phyloP scores from a whole-genome alignment of 1,284 basidiomycete species.

The Pseudozyma thailandica region DNA sequence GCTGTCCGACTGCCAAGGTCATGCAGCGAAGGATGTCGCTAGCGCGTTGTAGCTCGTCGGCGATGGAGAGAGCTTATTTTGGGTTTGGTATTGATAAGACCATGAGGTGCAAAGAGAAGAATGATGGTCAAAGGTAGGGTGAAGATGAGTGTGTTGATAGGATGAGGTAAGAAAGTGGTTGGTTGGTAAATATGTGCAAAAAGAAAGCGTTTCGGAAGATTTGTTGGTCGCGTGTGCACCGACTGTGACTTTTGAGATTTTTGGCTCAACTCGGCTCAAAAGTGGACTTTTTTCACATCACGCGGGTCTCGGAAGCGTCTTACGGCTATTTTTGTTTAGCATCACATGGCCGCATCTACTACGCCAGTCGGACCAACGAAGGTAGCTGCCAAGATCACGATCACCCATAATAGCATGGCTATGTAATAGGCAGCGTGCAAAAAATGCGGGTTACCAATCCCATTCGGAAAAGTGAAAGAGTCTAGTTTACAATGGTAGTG shows the following conservation, averaged over 20 bases:
- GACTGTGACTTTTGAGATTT: slow-evolving; percentile 1
- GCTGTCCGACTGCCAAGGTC: slow-evolving; percentile 9
- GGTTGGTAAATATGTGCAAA: not conserved
- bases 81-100: no score
- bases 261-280: not conserved
- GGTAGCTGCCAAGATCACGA: no score
- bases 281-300: not conserved
- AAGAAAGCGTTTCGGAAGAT: slow-evolving; percentile 13
- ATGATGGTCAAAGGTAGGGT: not conserved
- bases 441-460: slow-evolving; percentile 6
- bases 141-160: not conserved
- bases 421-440: not conserved
- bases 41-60: not conserved
- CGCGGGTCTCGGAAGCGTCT: slow-evolving; percentile 22
- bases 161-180: slow-evolving; percentile 24
- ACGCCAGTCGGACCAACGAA: no score
- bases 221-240: slow-evolving; percentile 26
- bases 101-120: not conserved
- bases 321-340: not conserved
- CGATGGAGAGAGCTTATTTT: no score
- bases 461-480: not conserved
- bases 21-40: slow-evolving; percentile 11
- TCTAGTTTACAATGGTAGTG: slow-evolving; percentile 36
- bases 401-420: no score
- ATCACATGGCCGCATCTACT: no score